A percentile compares a stretch with the other conserved stretches of the same genome.
Conservation (phyloP, 1,284 basidiomycete species). For the Fereydounia khargensis region DNA sequence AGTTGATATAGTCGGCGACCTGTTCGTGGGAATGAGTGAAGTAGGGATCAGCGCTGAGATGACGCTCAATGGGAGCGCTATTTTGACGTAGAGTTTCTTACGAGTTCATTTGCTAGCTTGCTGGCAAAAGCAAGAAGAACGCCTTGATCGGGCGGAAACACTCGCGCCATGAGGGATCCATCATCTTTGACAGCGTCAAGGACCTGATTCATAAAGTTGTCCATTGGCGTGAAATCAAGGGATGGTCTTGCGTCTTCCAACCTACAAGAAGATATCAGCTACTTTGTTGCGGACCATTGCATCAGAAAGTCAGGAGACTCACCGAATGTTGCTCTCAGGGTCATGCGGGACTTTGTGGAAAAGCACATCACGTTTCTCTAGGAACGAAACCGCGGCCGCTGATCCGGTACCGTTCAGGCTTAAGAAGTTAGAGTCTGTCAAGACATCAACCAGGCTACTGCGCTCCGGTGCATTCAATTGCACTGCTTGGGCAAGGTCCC, state of each 20-base stretch:
- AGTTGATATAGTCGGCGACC: constrained; percentile 75
- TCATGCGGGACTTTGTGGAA: constrained; percentile 79
- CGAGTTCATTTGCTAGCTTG: constrained; percentile 71
- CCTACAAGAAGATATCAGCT: no score
- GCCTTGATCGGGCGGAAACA: constrained; percentile 76
- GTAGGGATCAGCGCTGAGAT: no score
- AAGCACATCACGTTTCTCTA: constrained; percentile 90
- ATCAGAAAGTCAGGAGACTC: no score
- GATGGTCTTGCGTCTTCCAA: constrained; percentile 27
- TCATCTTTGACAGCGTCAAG: constrained; percentile 68
- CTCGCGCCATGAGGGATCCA: constrained; percentile 73
- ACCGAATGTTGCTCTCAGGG: constrained; percentile 67
- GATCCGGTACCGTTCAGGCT: constrained; percentile 58
- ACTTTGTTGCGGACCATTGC: no score
- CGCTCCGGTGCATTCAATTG: not conserved
- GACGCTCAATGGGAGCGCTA: no score
- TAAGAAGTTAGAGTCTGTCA: constrained; percentile 74
- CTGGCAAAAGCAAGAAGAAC: constrained; percentile 75
- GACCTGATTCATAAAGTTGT: constrained; percentile 76
- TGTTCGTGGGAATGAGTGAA: no score
- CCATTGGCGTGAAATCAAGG: constrained; percentile 88
- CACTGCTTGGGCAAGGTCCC: constrained; percentile 10
- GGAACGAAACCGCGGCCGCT: constrained; percentile 65
- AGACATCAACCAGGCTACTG: constrained; percentile 65
- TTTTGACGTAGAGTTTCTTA: no score